Evolutionary conservation across 352 stramenopile species (phyloP), one percentile per base, ranked within the genome.

Genomic region (Saprolegnia parasitica): DNA sequence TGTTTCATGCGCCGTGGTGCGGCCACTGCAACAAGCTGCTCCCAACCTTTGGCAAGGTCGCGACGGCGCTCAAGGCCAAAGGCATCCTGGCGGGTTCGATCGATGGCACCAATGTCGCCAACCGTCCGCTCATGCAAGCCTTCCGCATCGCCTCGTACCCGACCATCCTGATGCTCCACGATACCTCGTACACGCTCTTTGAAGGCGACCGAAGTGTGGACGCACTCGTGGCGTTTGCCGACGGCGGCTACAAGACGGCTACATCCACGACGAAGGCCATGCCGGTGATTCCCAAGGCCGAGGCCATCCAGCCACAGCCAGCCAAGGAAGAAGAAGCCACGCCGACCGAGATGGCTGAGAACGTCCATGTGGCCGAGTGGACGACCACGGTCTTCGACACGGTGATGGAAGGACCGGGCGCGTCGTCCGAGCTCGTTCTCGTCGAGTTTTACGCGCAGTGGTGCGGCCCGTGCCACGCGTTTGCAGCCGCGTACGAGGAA

Each of bases 371-470:
- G 24, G 82, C 87, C 56, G 71, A 74, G 24, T 74, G 88, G 49
- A 82, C 76, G 3, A 86, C 81, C 11, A 65, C 74, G 5, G 73
- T 67, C 24, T 90, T 91, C 35, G 81, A 90, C 23, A 71, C 79
- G 20, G 80, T 93, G 40, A 2, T 55, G 47, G 2, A 55, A 55
- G 24, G n/a, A 23, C 47, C 47, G 24, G 47, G 2, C n/a, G 5
- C 78, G 10, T 73, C 82, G 71, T 83, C 83, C 65, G 68, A 86
- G 15, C 75, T 82, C 54, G 91, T 81, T 80, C 75, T 94, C 50
- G 84, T 94, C 70, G 91, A 92, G 74, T 92, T 92, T 65, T 91
- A 91, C 66, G 83, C 84, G 23, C 83, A 83, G 2, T 92, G 84
- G 84, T 92, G 84, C 56, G 81, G 83, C 47, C 84, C 90, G 72